A percentile compares a stretch with the other conserved stretches of the same genome.
phyloP scores from a whole-genome alignment of 768 basidiomycete species.

The Lactifluus hygrophoroides region DNA sequence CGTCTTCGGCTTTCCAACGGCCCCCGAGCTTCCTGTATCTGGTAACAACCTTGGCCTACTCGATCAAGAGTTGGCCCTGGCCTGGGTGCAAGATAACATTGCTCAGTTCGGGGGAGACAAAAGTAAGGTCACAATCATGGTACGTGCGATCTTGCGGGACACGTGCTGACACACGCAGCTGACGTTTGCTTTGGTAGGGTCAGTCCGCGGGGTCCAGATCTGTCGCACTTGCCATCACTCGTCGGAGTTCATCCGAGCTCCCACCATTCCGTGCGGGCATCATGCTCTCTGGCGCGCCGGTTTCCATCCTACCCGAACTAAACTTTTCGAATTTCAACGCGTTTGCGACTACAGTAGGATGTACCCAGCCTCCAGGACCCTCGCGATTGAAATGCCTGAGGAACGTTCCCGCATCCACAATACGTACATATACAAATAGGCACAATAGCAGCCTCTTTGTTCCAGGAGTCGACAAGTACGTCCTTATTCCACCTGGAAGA shows the following conservation, averaged over 20 bases:
- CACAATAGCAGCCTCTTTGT: background rate
- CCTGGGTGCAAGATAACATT: constrained; percentile 56
- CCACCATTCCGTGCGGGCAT: constrained; percentile 12
- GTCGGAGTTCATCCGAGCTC: background rate
- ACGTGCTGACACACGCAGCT: background rate
- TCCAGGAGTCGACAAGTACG: constrained; percentile 6
- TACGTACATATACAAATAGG: constrained; percentile 15
- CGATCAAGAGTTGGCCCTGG: constrained; percentile 28
- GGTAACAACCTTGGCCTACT: constrained; percentile 6
- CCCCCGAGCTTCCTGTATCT: background rate
- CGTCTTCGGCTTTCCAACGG: constrained; percentile 9
- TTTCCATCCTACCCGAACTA: background rate
- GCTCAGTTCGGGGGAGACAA: constrained; percentile 49
- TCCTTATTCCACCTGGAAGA: background rate
- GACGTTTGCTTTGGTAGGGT: background rate
- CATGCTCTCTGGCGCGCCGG: background rate
- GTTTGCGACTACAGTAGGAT: constrained; percentile 13
- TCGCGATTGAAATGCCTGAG: constrained; percentile 23
- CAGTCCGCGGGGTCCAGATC: background rate
- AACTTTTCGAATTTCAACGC: constrained; percentile 2
- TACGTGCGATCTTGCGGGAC: constrained; percentile 14
- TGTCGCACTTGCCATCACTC: constrained; percentile 3
- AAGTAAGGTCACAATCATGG: constrained; percentile 32
- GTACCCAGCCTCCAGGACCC: constrained; percentile 19
- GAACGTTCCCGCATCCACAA: constrained; percentile 19